Evolutionary conservation across 2,329 filamentous ascomycete species (phyloP).

Genomic region (Aureobasidium mangrovei): DNA sequence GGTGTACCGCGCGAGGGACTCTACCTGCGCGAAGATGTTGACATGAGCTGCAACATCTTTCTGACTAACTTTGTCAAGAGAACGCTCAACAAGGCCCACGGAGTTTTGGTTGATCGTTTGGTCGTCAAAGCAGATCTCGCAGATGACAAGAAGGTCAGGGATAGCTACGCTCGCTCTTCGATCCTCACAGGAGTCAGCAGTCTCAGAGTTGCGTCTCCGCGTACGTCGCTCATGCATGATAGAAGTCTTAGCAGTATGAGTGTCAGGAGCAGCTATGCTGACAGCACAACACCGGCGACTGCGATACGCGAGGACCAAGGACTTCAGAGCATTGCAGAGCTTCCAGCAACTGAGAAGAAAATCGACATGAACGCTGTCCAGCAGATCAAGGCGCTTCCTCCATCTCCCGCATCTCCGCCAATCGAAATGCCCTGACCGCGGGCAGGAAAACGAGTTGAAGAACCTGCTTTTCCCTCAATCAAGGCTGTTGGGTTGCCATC

Average conservation of each 20-base stretch:
- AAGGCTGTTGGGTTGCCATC: not conserved
- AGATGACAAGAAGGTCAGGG: conserved; percentile 15
- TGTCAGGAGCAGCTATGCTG: not conserved
- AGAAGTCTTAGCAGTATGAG: conserved; percentile 10
- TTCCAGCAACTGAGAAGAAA: not conserved
- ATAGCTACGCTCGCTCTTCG: not conserved
- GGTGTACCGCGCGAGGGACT: conserved; percentile 61
- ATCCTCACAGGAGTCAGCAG: not conserved
- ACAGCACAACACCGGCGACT: not conserved
- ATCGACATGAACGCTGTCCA: not conserved
- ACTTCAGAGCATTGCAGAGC: conserved; percentile 6
- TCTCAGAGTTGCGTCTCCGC: not conserved
- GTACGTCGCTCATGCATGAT: not conserved
- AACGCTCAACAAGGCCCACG: conserved; percentile 70
- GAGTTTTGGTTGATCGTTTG: conserved; percentile 52
- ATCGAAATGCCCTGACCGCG: conserved; percentile 1
- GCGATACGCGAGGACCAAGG: not conserved
- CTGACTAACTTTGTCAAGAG: conserved; percentile 71
- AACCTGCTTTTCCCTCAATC: not conserved
- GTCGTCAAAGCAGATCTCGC: conserved; percentile 17
- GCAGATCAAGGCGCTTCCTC: not conserved
- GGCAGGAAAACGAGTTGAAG: not conserved
- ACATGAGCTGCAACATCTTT: conserved; percentile 71
- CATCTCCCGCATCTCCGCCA: not conserved
- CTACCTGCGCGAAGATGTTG: conserved; percentile 78